Evolutionary conservation across 2,329 filamentous ascomycete genomes (phyloP), one percentile per base, ranked within the genome.

Genomic region (Nakataea oryzae): DNA sequence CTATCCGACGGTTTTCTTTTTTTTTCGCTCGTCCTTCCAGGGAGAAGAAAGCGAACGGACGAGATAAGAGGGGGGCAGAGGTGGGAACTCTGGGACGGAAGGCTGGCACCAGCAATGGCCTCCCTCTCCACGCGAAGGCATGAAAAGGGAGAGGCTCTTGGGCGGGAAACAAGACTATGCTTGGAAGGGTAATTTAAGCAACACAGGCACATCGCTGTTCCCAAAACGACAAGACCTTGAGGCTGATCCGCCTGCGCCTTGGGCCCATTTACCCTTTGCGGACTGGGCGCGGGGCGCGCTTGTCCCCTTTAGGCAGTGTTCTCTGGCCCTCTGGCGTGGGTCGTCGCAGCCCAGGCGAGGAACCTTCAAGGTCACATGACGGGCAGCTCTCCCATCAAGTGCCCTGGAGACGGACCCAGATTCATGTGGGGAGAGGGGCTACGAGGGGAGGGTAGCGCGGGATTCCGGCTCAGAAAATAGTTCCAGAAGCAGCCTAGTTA

Each of bases 221-320:
- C 63, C 41, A 58, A 65, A 60, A 47, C 28, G 62, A 61, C 63
- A 63, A 47, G 61, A 64, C 62, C 55, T 59, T n/a, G 41, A 50
- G 41, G 41, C 21, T 50, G 41, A 50, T 50, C 41, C 21, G 7
- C 24, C 41, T 50, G 21, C 21, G 41, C 41, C 41, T 50, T 50
- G 21, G 8, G 41, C 21, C 41, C 41, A 50, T 3, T 50, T 50
- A 9, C 41, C 41, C 11, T 3, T 50, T 50, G 2, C 41, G 41
- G 41, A n/a, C 41, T 50, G 41, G 41, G 41, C 41, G 41, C 41
- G 11, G 41, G 21, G 7, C 17, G 21, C 41, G 41, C 41, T 50
- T 50, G 21, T 50, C 41, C 7, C 5, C 11, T 50, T 9, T 50
- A 50, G 41, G 41, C 21, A 50, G 41, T 50, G 41, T 50, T 24